Conservation (phyloP, 2,329 filamentous ascomycete genomes). For the Monilinia fructicola region DNA sequence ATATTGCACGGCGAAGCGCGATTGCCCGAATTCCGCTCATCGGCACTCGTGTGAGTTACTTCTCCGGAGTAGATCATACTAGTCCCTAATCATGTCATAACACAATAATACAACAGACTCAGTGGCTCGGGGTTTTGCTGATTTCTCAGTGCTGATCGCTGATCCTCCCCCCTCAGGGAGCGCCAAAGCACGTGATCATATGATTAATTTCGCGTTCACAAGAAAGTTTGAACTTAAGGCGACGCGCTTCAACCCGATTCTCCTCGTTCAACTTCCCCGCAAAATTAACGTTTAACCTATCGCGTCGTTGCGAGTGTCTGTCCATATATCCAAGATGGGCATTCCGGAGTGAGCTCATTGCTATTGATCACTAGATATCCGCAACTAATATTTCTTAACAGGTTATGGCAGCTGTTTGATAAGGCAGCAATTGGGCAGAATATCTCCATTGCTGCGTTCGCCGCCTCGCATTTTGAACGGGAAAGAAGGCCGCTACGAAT, state of each 20-base stretch:
- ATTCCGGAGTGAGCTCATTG: constrained; percentile 4
- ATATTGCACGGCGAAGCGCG: too few species aligned
- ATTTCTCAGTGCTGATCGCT: too few species aligned
- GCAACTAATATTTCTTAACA: background rate
- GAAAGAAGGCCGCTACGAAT: constrained; percentile 72
- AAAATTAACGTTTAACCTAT: background rate
- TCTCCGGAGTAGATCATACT: too few species aligned
- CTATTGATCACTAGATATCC: background rate
- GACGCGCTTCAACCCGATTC: background rate
- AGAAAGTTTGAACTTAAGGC: background rate
- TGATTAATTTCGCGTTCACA: background rate
- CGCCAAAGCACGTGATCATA: background rate
- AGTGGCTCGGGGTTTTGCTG: too few species aligned
- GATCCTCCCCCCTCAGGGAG: too few species aligned
- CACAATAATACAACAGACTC: too few species aligned
- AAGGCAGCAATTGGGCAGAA: constrained; percentile 17
- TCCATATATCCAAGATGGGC: background rate
- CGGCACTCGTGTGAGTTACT: too few species aligned
- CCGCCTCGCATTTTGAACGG: constrained; percentile 68
- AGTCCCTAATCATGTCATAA: too few species aligned
- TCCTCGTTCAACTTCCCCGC: background rate
- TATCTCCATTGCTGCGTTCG: constrained; percentile 47
- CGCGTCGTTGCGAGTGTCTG: background rate
- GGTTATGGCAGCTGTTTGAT: constrained; percentile 19
- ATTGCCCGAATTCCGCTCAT: too few species aligned